Conservation (phyloP, 106 monocot genomes). For the Narthecium ossifragum region DNA sequence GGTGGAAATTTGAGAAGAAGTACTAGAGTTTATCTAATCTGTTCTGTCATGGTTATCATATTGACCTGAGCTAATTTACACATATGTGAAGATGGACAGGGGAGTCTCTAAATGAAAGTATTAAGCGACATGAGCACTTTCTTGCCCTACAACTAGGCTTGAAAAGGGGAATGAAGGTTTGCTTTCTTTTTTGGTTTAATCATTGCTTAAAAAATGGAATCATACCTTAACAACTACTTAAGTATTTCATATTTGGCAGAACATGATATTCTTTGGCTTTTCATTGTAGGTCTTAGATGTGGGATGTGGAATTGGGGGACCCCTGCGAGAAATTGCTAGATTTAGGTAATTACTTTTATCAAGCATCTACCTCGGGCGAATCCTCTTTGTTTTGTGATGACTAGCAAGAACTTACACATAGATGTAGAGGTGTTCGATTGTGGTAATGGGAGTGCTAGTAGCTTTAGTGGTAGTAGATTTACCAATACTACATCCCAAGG, state of each 20-base stretch:
- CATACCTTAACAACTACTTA: too few relatives aligned
- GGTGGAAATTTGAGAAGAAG: not conserved
- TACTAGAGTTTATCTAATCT: not conserved
- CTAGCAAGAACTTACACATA: too few relatives aligned
- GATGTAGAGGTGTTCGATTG: too few relatives aligned
- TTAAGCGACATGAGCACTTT: constrained; percentile 95
- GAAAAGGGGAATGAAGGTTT: constrained; percentile 91
- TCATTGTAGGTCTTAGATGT: constrained; percentile 81
- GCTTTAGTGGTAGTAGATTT: too few relatives aligned
- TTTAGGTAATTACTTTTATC: constrained; percentile 48
- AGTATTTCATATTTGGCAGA: too few relatives aligned
- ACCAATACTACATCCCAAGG: too few relatives aligned
- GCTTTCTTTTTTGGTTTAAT: constrained; percentile 12
- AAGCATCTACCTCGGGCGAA: too few relatives aligned
- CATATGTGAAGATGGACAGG: constrained; percentile 73
- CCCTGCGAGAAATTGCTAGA: constrained; percentile 84
- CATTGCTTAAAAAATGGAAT: not conserved
- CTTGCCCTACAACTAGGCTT: constrained; percentile 91
- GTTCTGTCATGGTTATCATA: not conserved
- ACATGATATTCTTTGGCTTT: not conserved
- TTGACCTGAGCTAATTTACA: not conserved
- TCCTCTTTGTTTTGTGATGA: too few relatives aligned
- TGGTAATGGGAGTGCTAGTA: too few relatives aligned
- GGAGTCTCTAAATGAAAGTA: constrained; percentile 92
- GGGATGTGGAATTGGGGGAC: constrained; percentile 96